A percentile compares a stretch with the other conserved stretches of the same genome.
Conservation (phyloP, 2,329 filamentous ascomycete species). For the Calycina herbarum region DNA sequence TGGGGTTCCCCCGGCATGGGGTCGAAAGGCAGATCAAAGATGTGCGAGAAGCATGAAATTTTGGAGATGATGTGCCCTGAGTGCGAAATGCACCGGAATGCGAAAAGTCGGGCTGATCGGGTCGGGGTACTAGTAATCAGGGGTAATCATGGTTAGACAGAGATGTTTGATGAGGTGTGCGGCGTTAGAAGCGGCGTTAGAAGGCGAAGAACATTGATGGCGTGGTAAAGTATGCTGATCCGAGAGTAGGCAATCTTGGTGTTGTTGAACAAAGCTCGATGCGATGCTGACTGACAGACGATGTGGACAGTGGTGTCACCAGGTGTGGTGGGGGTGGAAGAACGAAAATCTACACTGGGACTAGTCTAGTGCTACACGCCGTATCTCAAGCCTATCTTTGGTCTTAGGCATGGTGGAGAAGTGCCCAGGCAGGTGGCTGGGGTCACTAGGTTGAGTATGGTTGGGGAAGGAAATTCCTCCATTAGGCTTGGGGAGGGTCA, state of each 20-base stretch:
- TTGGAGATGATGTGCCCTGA: not conserved
- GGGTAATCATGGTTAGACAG: not conserved
- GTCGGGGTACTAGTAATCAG: not conserved
- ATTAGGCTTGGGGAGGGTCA: not conserved
- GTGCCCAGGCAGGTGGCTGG: too few relatives aligned
- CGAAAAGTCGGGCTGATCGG: not conserved
- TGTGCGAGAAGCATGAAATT: not conserved
- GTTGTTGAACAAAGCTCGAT: not conserved
- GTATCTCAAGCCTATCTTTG: too few relatives aligned
- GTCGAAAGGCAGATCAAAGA: not conserved
- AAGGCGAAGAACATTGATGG: constrained; percentile 1
- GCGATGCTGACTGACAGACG: constrained; percentile 1
- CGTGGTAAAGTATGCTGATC: not conserved
- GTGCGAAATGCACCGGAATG: not conserved
- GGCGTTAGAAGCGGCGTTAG: not conserved
- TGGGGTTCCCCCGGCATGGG: not conserved
- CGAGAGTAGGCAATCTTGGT: not conserved
- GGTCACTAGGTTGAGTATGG: too few relatives aligned
- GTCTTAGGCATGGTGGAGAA: too few relatives aligned
- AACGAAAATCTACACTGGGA: too few relatives aligned
- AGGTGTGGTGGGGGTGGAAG: not conserved
- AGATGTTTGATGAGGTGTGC: constrained; percentile 4
- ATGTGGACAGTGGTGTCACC: not conserved
- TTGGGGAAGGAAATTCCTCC: too few relatives aligned
- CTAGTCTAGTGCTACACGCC: too few relatives aligned